A percentile compares a stretch with the other conserved stretches of the same genome.
Conservation (phyloP, 1,284 basidiomycete genomes). For the Phlebopus sp. region DNA sequence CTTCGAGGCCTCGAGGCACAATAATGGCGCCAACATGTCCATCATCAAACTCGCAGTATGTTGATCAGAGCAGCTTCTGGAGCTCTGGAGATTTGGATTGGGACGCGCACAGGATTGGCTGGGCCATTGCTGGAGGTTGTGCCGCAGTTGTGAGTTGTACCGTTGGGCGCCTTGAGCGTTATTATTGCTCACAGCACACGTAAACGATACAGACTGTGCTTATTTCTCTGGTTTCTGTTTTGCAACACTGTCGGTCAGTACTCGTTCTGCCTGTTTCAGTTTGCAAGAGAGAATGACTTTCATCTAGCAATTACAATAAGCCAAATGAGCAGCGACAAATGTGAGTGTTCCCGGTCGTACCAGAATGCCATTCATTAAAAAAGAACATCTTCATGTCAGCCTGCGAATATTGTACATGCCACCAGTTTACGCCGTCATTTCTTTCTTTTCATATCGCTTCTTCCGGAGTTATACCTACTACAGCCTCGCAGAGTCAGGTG, state of each 20-base stretch:
- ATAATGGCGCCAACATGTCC: slow-evolving; percentile 43
- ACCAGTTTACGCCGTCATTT: slow-evolving; percentile 78
- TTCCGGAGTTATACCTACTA: slow-evolving; percentile 84
- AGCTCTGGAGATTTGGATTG: slow-evolving; percentile 46
- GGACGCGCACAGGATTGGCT: slow-evolving; percentile 69
- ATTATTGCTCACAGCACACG: slow-evolving; percentile 1
- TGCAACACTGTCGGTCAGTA: slow-evolving; percentile 59
- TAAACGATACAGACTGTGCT: slow-evolving; percentile 49
- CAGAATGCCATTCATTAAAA: not conserved
- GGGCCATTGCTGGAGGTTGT: slow-evolving; percentile 69
- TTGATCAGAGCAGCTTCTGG: slow-evolving; percentile 68
- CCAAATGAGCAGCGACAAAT: slow-evolving; percentile 73
- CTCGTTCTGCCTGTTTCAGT: not conserved
- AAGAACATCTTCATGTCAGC: slow-evolving; percentile 10
- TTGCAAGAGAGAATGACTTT: not conserved
- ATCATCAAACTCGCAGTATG: slow-evolving; percentile 45
- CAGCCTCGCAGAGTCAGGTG: slow-evolving; percentile 69
- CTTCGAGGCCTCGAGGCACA: not conserved
- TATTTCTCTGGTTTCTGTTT: slow-evolving; percentile 53
- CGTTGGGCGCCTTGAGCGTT: not conserved
- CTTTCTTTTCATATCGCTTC: slow-evolving; percentile 85
- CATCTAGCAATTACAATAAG: slow-evolving; percentile 59
- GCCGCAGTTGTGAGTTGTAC: slow-evolving; percentile 51
- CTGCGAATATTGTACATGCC: slow-evolving; percentile 80
- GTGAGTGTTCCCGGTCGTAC: slow-evolving; percentile 39